Evolutionary conservation across 345 rosid genomes (phyloP).

Genomic region (Camelina laxa): DNA sequence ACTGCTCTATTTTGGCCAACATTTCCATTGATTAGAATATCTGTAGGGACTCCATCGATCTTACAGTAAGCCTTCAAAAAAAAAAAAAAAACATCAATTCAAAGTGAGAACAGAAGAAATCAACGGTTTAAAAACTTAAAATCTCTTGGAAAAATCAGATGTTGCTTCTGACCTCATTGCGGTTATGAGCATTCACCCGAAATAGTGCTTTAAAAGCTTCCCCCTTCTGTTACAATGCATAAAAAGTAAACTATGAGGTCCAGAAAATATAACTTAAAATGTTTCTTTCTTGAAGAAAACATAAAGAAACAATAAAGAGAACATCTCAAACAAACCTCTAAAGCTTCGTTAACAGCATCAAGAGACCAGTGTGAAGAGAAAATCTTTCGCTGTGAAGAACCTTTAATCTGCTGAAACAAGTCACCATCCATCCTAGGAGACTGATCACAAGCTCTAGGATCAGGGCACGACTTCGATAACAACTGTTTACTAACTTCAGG

Average conservation of each 20-base stretch:
- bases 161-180: slow-evolving; percentile 65
- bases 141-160: slow-evolving; percentile 5
- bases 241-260: slow-evolving; percentile 16
- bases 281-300: neutral
- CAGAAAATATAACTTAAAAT: neutral
- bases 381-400: slow-evolving; percentile 43
- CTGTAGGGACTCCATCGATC: slow-evolving; percentile 83
- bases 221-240: slow-evolving; percentile 60
- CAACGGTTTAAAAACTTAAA: neutral
- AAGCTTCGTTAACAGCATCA: slow-evolving; percentile 60
- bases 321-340: slow-evolving; percentile 63
- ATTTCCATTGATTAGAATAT: slow-evolving; percentile 74
- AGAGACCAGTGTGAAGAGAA: slow-evolving; percentile 66
- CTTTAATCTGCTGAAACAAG: slow-evolving; percentile 41
- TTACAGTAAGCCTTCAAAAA: slow-evolving; percentile 85
- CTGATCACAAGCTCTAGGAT: slow-evolving; percentile 47
- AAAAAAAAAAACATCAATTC: neutral
- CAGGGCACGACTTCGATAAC: slow-evolving; percentile 57
- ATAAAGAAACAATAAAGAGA: neutral
- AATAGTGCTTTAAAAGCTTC: slow-evolving; percentile 71
- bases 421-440: slow-evolving; percentile 43
- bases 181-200: slow-evolving; percentile 86
- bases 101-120: slow-evolving; percentile 21
- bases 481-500: slow-evolving; percentile 42
- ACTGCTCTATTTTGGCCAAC: slow-evolving; percentile 90